Base-by-base conservation (phyloP, 2,329 filamentous ascomycete genomes). In the Beauveria varroae region DNA sequence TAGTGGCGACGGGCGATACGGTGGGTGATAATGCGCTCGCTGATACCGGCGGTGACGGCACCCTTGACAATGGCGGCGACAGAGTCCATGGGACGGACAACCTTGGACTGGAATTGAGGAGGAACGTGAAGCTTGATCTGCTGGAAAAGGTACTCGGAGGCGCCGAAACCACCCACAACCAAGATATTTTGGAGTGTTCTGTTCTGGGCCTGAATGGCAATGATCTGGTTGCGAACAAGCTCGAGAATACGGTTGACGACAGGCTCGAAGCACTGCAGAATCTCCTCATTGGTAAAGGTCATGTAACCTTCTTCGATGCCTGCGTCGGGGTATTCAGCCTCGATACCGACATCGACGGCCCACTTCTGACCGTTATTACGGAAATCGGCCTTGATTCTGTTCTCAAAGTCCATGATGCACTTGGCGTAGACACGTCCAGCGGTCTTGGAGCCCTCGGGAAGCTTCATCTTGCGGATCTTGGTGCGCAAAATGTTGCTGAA, bases 401-500 rank as follows among this genome's bases (percentile, higher is more conserved):
- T 98, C 80, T 99, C 95, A 70, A 99, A 99, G 77, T 99, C 95
- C 93, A 98, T 98, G 76, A 99, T 98, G 75, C 93, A 98, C 79
- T 98, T 98, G 67, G 93, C 93, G 75, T 98, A 98, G 60, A 99
- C 95, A 75, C 93, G 92, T 49, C 93, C 93, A n/a, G 95, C 93
- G 3, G 92, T 98, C 78, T 93, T 96, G 68, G 93, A 97, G 52
- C 93, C 93, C 71, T 98, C 93, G 1, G 95, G 93, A 51, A 99
- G 82, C 78, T 98, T 98, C 95, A 98, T 98, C 81, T 98, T 98
- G 68, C 93, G 85, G 69, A 99, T 98, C 82, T 98, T 98, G 64
- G 93, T 96, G 59, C 95, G 89, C 56, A 98, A 81, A 67, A 99
- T 97, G 77, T 98, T 98, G 78, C 91, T 96, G 73, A 98, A 99